A percentile compares a stretch with the other conserved stretches of the same genome.
Conservation (phyloP, 1,284 basidiomycete species). For the Trametes sp. region DNA sequence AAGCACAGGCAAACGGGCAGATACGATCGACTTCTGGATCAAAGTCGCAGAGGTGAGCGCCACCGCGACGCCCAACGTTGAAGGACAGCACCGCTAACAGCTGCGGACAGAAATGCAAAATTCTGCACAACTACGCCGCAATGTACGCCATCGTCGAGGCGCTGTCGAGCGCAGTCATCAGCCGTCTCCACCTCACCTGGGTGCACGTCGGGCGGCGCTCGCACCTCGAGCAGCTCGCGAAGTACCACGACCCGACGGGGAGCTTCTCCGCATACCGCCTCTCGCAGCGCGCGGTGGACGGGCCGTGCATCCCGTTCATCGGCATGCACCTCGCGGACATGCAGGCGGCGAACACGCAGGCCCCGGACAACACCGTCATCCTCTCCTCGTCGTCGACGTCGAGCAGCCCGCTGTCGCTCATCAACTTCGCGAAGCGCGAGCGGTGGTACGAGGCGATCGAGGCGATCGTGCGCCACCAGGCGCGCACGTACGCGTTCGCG, state of each 20-base stretch:
- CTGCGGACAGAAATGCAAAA: slow-evolving; percentile 63
- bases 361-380: slow-evolving; percentile 47
- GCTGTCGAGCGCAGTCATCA: slow-evolving; percentile 64
- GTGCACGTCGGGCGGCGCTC: slow-evolving; percentile 61
- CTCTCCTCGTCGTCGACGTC: slow-evolving; percentile 26
- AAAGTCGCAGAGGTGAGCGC: slow-evolving; percentile 71
- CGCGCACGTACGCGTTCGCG: slow-evolving; percentile 55
- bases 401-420: slow-evolving; percentile 39
- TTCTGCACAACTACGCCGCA: slow-evolving; percentile 70
- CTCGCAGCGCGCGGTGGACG: slow-evolving; percentile 58
- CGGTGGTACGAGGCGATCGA: slow-evolving; percentile 63
- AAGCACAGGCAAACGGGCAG: slow-evolving; percentile 58
- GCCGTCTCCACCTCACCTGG: slow-evolving; percentile 71
- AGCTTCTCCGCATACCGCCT: slow-evolving; percentile 65
- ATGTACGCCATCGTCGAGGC: slow-evolving; percentile 72
- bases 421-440: slow-evolving; percentile 65
- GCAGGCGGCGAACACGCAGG: slow-evolving; percentile 61
- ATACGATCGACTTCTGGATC: slow-evolving; percentile 77
- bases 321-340: slow-evolving; percentile 69
- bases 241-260: slow-evolving; percentile 63
- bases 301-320: slow-evolving; percentile 72
- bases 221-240: slow-evolving; percentile 57
- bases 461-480: slow-evolving; percentile 66
- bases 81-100: slow-evolving; percentile 7
- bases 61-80: slow-evolving; percentile 1